Base-by-base conservation (phyloP, 2,329 filamentous ascomycete genomes). In the Nannizziopsis barbatae region DNA sequence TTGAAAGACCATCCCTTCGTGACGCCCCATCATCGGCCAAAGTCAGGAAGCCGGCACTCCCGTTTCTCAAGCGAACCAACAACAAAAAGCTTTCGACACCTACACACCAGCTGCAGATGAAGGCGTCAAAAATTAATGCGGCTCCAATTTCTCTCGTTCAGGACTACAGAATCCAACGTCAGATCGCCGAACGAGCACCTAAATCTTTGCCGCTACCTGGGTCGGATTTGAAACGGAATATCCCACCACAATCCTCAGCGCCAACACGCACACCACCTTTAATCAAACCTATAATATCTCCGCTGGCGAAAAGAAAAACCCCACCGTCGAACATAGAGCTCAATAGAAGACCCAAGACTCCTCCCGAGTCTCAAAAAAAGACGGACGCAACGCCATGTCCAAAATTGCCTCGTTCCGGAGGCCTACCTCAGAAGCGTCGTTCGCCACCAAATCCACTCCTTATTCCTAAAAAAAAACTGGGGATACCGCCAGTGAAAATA, bases 101-200 rank as follows among this genome's bases (percentile, higher is more conserved):
- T 15, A 71, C 65, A 3, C 65, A 71, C 51, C 60, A 66, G 41
- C 55, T 72, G 18, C 65, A 62, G 38, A 66, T 58, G 44, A 60
- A 59, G 49, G 65, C 66, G 2, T 63, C 63, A 2, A 61, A 61
- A 32, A 60, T 71, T 12, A 63, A 53, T 15, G 61, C 62, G 42
- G 67, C 69, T 5, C 69, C 69, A 3, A 59, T 59, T 15, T 62
- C 62, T 7, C 57, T 72, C 17, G 59, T 72, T n/a, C 67, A 72
- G 51, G 63, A 64, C 35, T 65, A 68, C 47, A 63, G 63, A 22
- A 22, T 22, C 12, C 30, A 47, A 18, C 45, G 18, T n/a, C 27
- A 32, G 7, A 27, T 41, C 5, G 45, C 38, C 18, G 35, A 40
- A 14, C 44, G 36, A 36, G 31, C 35, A 12, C 10, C 31, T 20